Evolutionary conservation across 2,329 filamentous ascomycete genomes (phyloP), one percentile per base, ranked within the genome.

Genomic region (Xylaria sp.): DNA sequence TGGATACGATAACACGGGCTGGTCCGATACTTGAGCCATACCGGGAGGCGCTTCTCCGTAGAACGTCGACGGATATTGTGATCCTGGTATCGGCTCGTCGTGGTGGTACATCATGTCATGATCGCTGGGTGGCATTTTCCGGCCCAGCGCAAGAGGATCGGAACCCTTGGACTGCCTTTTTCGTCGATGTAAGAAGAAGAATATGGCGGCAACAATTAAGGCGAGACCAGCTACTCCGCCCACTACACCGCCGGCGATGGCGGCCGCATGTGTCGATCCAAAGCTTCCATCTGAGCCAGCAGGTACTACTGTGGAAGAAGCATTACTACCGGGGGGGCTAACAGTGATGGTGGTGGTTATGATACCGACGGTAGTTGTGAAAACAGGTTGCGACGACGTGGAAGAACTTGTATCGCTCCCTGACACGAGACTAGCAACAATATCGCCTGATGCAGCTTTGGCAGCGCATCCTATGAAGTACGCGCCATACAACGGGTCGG

Each of bases 21-120:
- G 70, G 11, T 72, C 69, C 5, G 69, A 66, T 29, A 62, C 61
- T 13, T 75, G 71, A 5, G 58, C 65, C 73, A 76, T 75, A 3
- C 72, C 72, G 20, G 72, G 74, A 13, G 74, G 74, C n/a, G 72
- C 53, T 60, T 75, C 74, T 13, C 74, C 74, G 50, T 73, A 76
- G 56, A 74, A 76, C 5, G 73, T 74, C 22, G 74, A 76, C 5
- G 70, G 66, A 54, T 75, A 75, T 36, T 73, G 70, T 39, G 70
- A 72, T 54, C 73, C 74, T n/a, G 74, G 73, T 53, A 71, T 63
- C n/a, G 69, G 58, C 45, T 72, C 71, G 55, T 73, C 64, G 1
- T 62, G 67, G 31, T 74, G 73, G 15, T 50, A 50, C 42, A 44
- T 44, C n/a, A 73, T 68, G 29, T 71, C 71, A 25, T 63, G 54